These are phyloP conservation scores for Leishmania lainsoni DNA, from an alignment of 208 protist genomes.

Conservation along the genomic window DNA sequence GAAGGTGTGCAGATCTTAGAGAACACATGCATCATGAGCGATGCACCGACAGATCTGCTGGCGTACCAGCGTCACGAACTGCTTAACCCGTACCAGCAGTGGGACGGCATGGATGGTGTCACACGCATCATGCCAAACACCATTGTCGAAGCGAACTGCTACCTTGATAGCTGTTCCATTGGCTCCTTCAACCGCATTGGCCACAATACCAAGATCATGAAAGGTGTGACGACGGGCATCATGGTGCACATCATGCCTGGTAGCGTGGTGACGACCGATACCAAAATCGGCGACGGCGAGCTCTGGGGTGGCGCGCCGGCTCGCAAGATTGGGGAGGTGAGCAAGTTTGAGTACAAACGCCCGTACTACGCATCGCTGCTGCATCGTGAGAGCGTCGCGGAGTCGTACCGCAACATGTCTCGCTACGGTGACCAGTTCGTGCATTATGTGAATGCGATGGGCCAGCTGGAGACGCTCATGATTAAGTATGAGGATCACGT, in stretches of 20 bases:
- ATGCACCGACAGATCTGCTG: constrained; percentile 78
- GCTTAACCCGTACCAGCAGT: constrained; percentile 90
- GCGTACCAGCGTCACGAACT: constrained; percentile 85
- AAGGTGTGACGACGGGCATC: constrained; percentile 87
- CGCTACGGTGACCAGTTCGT: constrained; percentile 89
- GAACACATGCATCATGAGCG: constrained; percentile 89
- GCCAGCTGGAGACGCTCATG: constrained; percentile 82
- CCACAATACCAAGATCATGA: constrained; percentile 89
- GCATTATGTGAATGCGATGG: constrained; percentile 79
- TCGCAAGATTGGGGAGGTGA: constrained; percentile 78
- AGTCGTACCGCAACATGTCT: constrained; percentile 87
- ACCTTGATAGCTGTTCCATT: constrained; percentile 88
- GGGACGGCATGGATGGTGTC: constrained; percentile 86
- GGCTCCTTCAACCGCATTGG: constrained; percentile 89
- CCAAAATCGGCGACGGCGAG: constrained; percentile 83
- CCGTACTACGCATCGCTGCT: constrained; percentile 82
- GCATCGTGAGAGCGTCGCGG: constrained; percentile 71
- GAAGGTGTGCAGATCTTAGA: constrained; percentile 89
- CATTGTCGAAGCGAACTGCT: constrained; percentile 89
- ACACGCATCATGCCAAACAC: constrained; percentile 82
- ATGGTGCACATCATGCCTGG: constrained; percentile 91
- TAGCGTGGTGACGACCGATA: constrained; percentile 82
- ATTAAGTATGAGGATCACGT: constrained; percentile 75
- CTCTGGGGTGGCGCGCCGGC: constrained; percentile 89
- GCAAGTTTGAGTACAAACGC: constrained; percentile 89